Base-by-base conservation (phyloP, 495 filamentous ascomycete species). In the Cairneyella variabilis region DNA sequence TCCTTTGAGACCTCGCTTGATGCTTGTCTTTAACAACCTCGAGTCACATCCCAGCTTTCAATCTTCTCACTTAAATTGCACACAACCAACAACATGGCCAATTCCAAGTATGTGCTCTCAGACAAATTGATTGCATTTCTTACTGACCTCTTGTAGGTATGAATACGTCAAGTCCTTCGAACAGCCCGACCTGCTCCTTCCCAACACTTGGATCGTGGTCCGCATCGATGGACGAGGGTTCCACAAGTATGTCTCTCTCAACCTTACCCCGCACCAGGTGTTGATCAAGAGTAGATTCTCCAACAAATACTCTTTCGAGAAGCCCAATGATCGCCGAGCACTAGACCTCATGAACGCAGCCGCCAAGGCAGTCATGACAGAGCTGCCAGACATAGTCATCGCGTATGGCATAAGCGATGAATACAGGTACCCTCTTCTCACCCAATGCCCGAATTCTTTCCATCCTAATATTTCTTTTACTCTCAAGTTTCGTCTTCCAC, bases 401-500 rank as follows among this genome's bases (percentile, higher is more conserved):
- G 90, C 85, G 1, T 98, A 97, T 58, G 93, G 93, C 6, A 82
- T 93, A 47, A 95, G 90, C 62, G 93, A 98, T 64, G 93, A 98
- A 66, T 97, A 82, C 64, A 93, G 89, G 89, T 86, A 66, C 44
- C 59, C n/a, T 57, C 16, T 32, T 10, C 43, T n/a, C 37, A 12
- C 37, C 17, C 23, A 25, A 23, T 23, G 11, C 36, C 25, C 17
- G 17, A 12, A 23, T 11, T 46, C 20, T 6, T 23, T 3, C 3
- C 20, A 42, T 18, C 4, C 44, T 10, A 26, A 2, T 14, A 25
- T 25, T 49, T 49, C 26, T 21, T 55, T 38, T 26, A 0, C 27
- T 10, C 37, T 32, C 28, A 25, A 95, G 90, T 63, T 98, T 98
- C 64, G 82, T 97, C 25, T 89, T 97, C 41, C 85, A 91, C 63